Evolutionary conservation across 73 alveolate species (phyloP).

Genomic region (Tetrahymena malaccensis): DNA sequence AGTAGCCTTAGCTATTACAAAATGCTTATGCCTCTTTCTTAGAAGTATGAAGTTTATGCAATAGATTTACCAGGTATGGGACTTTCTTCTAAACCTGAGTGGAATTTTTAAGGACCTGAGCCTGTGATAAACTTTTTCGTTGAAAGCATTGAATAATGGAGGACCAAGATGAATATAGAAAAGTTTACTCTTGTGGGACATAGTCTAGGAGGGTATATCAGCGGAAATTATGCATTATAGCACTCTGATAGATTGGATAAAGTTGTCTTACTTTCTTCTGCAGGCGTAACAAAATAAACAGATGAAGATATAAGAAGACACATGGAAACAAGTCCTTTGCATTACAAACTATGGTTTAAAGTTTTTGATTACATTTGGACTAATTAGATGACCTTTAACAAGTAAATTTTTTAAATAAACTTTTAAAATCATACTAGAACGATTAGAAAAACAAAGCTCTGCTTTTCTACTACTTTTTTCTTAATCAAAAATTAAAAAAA

Average conservation of each 20-base stretch:
- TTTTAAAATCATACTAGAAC: not conserved
- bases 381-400: not conserved
- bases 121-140: not conserved
- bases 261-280: not conserved
- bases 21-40: not conserved
- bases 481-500: not conserved
- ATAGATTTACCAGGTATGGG: not conserved
- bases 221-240: not conserved
- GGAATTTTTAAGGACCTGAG: not conserved
- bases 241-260: not conserved
- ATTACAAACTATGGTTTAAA: not conserved
- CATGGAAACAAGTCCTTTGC: not conserved
- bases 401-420: not conserved
- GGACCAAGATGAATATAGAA: not conserved
- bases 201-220: conserved; percentile 4
- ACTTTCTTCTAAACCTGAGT: not conserved
- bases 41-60: not conserved
- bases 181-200: not conserved
- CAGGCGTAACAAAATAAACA: not conserved
- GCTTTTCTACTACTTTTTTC: not conserved
- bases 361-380: not conserved
- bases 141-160: not conserved
- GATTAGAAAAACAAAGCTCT: no score
- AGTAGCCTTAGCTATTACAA: not conserved
- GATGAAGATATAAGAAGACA: not conserved